Conservation (phyloP, 768 basidiomycete species). For the Pisolithus tinctorius region DNA sequence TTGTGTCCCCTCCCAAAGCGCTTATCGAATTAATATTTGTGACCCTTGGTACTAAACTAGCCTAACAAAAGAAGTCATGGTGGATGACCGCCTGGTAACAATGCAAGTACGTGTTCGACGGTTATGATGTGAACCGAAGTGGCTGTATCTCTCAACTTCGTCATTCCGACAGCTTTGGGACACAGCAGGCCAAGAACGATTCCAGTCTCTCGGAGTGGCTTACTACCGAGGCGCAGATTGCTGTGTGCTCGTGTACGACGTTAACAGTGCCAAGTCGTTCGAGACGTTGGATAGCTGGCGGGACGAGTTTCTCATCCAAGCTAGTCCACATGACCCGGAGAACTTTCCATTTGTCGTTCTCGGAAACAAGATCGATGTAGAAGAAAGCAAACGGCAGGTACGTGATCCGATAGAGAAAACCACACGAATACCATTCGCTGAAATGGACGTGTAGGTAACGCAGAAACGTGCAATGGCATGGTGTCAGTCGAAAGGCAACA, state of each 20-base stretch:
- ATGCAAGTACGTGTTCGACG: constrained; percentile 72
- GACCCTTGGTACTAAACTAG: constrained; percentile 30
- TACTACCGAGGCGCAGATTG: constrained; percentile 99
- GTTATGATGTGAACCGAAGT: not conserved
- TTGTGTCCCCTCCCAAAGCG: constrained; percentile 5
- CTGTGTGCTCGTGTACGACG: constrained; percentile 98
- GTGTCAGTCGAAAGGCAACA: constrained; percentile 99
- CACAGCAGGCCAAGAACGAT: constrained; percentile 98
- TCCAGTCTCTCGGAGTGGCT: constrained; percentile 97
- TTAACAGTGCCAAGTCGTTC: constrained; percentile 97
- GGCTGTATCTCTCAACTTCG: constrained; percentile 2
- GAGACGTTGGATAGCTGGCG: constrained; percentile 99
- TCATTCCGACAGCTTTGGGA: constrained; percentile 82
- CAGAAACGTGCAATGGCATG: constrained; percentile 99
- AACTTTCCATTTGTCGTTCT: constrained; percentile 99
- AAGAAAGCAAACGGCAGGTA: constrained; percentile 97
- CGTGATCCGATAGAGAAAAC: constrained; percentile 12
- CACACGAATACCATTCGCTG: not conserved
- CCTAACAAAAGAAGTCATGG: constrained; percentile 97
- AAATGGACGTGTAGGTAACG: constrained; percentile 58
- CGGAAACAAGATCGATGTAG: constrained; percentile 99
- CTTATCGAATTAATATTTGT: constrained; percentile 12
- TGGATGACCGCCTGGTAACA: constrained; percentile 95
- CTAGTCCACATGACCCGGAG: constrained; percentile 97
- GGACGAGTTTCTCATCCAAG: constrained; percentile 98